Evolutionary conservation across 73 alveolate species (phyloP).

Genomic region (Paramecium bursaria): DNA sequence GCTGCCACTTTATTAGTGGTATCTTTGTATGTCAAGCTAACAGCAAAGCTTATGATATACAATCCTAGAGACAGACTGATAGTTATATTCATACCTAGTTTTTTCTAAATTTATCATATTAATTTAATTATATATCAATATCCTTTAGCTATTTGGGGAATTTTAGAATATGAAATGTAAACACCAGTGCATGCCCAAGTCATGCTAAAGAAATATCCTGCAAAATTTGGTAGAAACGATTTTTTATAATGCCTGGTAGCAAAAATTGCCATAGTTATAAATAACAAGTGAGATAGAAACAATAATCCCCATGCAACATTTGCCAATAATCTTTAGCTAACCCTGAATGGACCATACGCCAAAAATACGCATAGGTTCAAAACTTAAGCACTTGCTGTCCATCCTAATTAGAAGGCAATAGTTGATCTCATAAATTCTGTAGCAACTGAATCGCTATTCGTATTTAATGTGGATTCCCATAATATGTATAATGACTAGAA

Average conservation of each 20-base stretch:
- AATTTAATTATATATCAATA: too few species aligned
- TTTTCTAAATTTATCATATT: too few species aligned
- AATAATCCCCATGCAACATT: constrained; percentile 5
- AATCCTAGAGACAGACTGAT: too few species aligned
- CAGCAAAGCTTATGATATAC: too few species aligned
- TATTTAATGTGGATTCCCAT: neutral
- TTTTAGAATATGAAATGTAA: neutral
- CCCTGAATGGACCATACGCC: constrained; percentile 8
- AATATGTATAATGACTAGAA: neutral
- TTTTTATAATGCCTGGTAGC: neutral
- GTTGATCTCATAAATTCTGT: constrained; percentile 18
- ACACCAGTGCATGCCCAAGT: constrained; percentile 28
- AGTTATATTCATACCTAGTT: too few species aligned
- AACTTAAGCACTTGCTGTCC: constrained; percentile 18
- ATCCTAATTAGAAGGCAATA: constrained; percentile 14
- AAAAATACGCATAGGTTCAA: constrained; percentile 36
- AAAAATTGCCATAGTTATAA: neutral
- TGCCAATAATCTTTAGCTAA: neutral
- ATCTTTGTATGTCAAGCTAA: too few species aligned
- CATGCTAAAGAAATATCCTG: constrained; percentile 6
- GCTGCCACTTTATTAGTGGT: too few species aligned
- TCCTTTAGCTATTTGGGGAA: too few species aligned
- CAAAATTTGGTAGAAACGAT: neutral
- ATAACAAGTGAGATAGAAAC: neutral
- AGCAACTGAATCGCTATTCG: neutral